phyloP scores from a whole-genome alignment of 2,329 filamentous ascomycete species.

The Xylariales sp. region DNA sequence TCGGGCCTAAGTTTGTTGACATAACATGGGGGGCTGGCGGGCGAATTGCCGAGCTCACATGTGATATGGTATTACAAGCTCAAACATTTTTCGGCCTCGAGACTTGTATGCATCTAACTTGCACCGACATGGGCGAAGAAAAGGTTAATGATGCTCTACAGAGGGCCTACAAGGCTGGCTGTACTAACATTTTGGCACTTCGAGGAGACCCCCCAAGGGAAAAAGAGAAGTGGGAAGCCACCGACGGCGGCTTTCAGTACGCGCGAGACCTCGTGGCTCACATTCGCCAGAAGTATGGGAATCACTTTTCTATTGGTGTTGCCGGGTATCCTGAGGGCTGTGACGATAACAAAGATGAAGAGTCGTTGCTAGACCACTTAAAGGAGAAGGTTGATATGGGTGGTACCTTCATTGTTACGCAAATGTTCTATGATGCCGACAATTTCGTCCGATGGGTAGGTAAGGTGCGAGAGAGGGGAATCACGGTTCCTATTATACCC shows the following conservation, averaged over 20 bases:
- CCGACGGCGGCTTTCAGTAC: conserved; percentile 88
- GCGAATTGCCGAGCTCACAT: conserved; percentile 88
- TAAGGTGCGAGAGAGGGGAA: conserved; percentile 86
- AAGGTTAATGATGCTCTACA: conserved; percentile 91
- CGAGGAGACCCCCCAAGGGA: conserved; percentile 94
- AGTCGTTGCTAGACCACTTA: conserved; percentile 86
- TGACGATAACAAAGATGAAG: conserved; percentile 91
- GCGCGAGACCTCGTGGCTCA: conserved; percentile 86
- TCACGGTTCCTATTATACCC: conserved; percentile 84
- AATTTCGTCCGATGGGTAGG: conserved; percentile 92
- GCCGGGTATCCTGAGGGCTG: conserved; percentile 96
- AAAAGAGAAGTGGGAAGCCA: conserved; percentile 91
- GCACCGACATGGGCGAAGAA: conserved; percentile 94
- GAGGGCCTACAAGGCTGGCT: conserved; percentile 92
- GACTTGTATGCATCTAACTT: conserved; percentile 99
- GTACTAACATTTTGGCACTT: conserved; percentile 95
- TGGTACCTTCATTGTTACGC: conserved; percentile 92
- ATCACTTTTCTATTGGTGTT: conserved; percentile 97
- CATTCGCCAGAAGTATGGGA: conserved; percentile 80
- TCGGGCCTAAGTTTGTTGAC: conserved; percentile 96
- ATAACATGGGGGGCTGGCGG: conserved; percentile 98
- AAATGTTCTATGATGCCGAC: conserved; percentile 99
- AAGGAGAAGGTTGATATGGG: conserved; percentile 98
- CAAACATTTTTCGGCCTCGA: conserved; percentile 96
- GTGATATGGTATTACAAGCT: conserved; percentile 96